Evolutionary conservation across 805 yeast genomes (phyloP).

Genomic region (Yarrowia deformans): DNA sequence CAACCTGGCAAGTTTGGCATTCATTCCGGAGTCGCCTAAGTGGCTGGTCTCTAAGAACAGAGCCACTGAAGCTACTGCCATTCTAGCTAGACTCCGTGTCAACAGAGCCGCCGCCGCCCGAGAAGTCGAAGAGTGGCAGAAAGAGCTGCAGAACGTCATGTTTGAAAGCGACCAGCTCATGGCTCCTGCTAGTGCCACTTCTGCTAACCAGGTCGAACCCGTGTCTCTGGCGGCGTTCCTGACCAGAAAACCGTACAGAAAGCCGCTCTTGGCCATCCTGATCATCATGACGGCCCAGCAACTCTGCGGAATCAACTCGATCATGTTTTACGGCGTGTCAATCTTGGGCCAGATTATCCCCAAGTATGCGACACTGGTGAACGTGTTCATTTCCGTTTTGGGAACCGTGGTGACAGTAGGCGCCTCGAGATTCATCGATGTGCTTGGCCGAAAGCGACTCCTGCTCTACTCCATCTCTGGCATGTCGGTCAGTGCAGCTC

Average conservation of each 20-base stretch:
- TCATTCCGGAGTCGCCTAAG: conserved; percentile 77
- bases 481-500: conserved; percentile 70
- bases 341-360: conserved; percentile 74
- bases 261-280: conserved; percentile 70
- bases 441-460: conserved; percentile 75
- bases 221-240: conserved; percentile 56
- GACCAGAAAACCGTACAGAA: conserved; percentile 58
- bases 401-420: conserved; percentile 77
- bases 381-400: conserved; percentile 75
- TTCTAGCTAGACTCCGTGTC: conserved; percentile 52
- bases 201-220: conserved; percentile 13
- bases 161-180: conserved; percentile 21
- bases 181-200: conserved; percentile 29
- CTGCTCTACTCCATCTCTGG: conserved; percentile 67
- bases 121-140: conserved; percentile 46
- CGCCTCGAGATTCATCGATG: conserved; percentile 79
- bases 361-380: conserved; percentile 69
- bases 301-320: conserved; percentile 90
- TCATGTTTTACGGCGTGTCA: conserved; percentile 90
- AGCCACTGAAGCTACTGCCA: conserved; percentile 54
- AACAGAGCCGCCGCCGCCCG: conserved; percentile 44
- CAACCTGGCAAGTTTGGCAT: conserved; percentile 55
- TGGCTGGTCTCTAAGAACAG: conserved; percentile 70
- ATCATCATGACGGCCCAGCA: conserved; percentile 85
- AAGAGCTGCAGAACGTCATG: conserved; percentile 39